Evolutionary conservation across 2,329 filamentous ascomycete genomes (phyloP).

Genomic region (Trichoderma gracile): DNA sequence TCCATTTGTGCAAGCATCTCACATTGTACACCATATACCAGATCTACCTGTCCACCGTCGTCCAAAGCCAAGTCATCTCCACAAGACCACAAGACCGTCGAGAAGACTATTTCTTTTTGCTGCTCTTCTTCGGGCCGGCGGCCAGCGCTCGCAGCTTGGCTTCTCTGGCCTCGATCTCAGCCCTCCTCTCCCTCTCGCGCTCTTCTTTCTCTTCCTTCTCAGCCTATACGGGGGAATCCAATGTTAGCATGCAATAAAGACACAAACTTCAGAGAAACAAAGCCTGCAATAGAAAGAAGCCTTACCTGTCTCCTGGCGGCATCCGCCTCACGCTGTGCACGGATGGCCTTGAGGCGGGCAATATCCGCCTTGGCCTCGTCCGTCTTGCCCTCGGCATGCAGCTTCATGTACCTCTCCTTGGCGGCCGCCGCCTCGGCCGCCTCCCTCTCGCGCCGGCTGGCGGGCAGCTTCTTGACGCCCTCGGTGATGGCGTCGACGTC

Average conservation of each 20-base stretch:
- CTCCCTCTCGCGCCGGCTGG: slow-evolving; percentile 62
- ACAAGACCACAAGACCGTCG: neutral
- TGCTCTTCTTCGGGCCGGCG: slow-evolving; percentile 49
- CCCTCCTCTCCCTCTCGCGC: slow-evolving; percentile 49
- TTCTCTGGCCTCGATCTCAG: slow-evolving; percentile 57
- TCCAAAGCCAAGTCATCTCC: neutral
- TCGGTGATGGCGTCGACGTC: slow-evolving; percentile 54
- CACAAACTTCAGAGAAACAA: neutral
- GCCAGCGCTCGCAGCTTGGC: slow-evolving; percentile 58
- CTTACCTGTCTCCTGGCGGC: slow-evolving; percentile 75
- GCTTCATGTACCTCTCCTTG: slow-evolving; percentile 85
- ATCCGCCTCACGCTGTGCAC: slow-evolving; percentile 83
- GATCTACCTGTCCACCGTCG: neutral
- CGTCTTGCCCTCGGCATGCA: slow-evolving; percentile 94
- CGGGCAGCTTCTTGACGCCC: slow-evolving; percentile 55
- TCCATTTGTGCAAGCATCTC: neutral
- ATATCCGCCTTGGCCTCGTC: slow-evolving; percentile 91
- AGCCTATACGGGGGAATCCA: slow-evolving; percentile 42
- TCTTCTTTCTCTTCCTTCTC: slow-evolving; percentile 60
- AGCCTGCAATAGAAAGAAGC: too few relatives aligned
- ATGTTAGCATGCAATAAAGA: neutral
- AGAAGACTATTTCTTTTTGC: slow-evolving; percentile 47
- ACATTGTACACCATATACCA: neutral
- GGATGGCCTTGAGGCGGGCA: slow-evolving; percentile 77
- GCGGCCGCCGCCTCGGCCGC: slow-evolving; percentile 83